These are phyloP conservation scores for Malus fusca DNA, from an alignment of 306 rosid genomes.

Conservation along the genomic window DNA sequence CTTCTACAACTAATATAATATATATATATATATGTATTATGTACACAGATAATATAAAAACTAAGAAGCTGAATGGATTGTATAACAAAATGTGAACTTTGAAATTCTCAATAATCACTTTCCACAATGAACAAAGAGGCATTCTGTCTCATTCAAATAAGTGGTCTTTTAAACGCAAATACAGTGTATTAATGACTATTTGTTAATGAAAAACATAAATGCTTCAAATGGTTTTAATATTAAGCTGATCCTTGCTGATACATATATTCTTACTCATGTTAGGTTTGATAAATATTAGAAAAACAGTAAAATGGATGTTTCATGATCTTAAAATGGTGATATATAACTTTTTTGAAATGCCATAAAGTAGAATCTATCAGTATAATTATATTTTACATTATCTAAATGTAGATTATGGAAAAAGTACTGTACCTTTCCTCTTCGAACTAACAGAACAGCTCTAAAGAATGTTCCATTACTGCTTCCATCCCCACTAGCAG, in stretches of 20 bases:
- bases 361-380: no score
- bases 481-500: conserved; percentile 69
- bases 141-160: no score
- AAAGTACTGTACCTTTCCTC: conserved; percentile 61
- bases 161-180: no score
- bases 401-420: not conserved
- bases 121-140: no score
- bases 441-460: conserved; percentile 81
- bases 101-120: no score
- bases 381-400: no score
- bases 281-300: not conserved
- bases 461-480: conserved; percentile 87
- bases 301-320: not conserved
- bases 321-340: not conserved
- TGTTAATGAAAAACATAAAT: not conserved
- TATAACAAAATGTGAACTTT: no score
- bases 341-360: no score
- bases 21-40: no score
- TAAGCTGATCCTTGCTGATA: not conserved
- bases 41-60: no score
- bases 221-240: not conserved
- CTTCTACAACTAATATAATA: not conserved
- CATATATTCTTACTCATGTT: not conserved
- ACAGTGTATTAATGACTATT: not conserved
- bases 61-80: no score